Evolutionary conservation across 75 land plant species (phyloP).

Genomic region (Larix kaempferi): DNA sequence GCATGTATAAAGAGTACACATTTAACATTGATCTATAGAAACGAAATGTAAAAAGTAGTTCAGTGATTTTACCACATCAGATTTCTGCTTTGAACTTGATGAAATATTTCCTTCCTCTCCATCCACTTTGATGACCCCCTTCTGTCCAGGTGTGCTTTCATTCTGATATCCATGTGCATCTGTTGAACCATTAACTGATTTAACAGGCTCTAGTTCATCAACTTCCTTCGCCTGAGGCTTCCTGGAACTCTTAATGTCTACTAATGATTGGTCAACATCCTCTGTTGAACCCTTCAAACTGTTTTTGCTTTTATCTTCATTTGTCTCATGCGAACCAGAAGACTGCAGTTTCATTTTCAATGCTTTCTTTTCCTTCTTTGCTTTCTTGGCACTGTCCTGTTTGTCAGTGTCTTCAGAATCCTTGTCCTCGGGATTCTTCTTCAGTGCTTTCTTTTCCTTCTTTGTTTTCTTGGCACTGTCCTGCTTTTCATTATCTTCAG

Average conservation of each 20-base stretch:
- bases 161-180: no score
- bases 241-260: background rate
- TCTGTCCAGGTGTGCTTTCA: conserved; percentile 1
- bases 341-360: background rate
- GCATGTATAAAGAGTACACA: background rate
- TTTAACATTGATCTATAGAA: background rate
- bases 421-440: background rate
- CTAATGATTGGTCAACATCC: background rate
- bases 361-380: background rate
- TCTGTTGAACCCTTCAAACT: background rate
- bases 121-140: background rate
- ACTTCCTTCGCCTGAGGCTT: no score
- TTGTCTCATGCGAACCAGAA: background rate
- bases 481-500: background rate
- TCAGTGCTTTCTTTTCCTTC: background rate
- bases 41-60: background rate
- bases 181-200: no score
- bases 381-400: background rate
- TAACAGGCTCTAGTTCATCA: no score
- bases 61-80: conserved; percentile 3
- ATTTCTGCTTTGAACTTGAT: background rate
- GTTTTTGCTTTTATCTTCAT: background rate
- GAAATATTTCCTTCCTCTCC: background rate
- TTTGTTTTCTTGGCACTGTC: background rate
- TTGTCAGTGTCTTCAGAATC: conserved; percentile 1